Evolutionary conservation across 305 asterid species (phyloP), one percentile per base, ranked within the genome.

Genomic region (Fraxinus xanthoxyloides): DNA sequence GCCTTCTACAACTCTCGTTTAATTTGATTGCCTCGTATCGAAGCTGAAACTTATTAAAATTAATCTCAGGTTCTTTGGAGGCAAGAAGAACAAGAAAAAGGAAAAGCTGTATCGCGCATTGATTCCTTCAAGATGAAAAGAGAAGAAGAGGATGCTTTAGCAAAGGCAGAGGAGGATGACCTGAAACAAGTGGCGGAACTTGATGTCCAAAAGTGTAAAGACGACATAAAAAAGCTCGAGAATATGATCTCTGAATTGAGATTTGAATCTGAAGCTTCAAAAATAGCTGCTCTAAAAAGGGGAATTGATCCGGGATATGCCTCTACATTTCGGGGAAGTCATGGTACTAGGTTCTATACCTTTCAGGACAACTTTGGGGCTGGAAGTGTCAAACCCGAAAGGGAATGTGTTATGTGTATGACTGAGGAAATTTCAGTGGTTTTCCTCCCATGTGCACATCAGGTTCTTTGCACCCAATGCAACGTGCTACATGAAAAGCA

Each of bases 321-420:
- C 43, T 75, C 88, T 26, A 30, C 36, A 48, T 75, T 78, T 79
- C 80, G 30, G 3, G 84, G 79, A 30, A 15, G 59, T 13, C 90
- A 80, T 35, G 75, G 73, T 72, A 90, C 88, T 80, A 88, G 90
- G 80, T 51, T 88, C 80, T 86, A 92, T 1, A 87, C 79, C 51
- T 88, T 87, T 79, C 85, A 86, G 80, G 89, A 85, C 81, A 86
- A 82, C 72, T 83, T 85, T 54, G 87, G 84, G 31, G 84, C 76
- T 15, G 85, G 78, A 70, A 82, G 73, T 46, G 83, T 88, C 1
- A 87, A 82, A 23, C 91, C 86, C 1, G 95, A 95, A 48, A 86
- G 97, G 87, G 99, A 93, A 76, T 93, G 98, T 4, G 91, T 92
- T 12, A 90, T 95, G 95, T 95, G 98, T 74, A 83, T 93, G 95